Evolutionary conservation across 176 grass and related monocot genomes (phyloP).

Genomic region (Musa schizocarpa): DNA sequence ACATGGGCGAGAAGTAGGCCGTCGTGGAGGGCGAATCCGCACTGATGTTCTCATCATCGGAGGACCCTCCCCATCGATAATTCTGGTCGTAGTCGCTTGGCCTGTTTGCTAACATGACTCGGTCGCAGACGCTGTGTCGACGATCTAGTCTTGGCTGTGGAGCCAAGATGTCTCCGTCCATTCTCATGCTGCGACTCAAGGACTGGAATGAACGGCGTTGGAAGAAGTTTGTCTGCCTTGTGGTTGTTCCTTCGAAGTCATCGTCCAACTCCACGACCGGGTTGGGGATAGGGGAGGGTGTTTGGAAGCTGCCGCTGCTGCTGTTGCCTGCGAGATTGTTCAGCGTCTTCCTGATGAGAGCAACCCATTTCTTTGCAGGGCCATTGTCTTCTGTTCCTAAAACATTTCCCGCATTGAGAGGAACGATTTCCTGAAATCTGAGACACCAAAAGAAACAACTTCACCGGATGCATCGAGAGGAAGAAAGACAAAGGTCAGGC

Average conservation of each 20-base stretch:
- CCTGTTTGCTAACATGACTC: conserved; percentile 64
- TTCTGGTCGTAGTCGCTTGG: conserved; percentile 75
- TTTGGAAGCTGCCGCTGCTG: conserved; percentile 63
- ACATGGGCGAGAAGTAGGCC: conserved; percentile 58
- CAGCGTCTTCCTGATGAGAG: conserved; percentile 69
- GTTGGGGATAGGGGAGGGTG: conserved; percentile 66
- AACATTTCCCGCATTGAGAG: conserved; percentile 89
- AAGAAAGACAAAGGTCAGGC: background rate
- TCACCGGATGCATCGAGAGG: background rate
- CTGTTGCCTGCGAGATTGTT: conserved; percentile 72
- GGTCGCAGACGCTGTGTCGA: conserved; percentile 78
- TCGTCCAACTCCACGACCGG: conserved; percentile 76
- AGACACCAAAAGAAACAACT: background rate
- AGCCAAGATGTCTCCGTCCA: conserved; percentile 66
- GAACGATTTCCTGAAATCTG: conserved; percentile 98
- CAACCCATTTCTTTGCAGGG: conserved; percentile 89
- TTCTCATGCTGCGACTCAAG: conserved; percentile 70
- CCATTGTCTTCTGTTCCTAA: conserved; percentile 97
- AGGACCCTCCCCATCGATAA: conserved; percentile 62
- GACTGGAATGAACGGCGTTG: conserved; percentile 83
- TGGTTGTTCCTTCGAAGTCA: conserved; percentile 70
- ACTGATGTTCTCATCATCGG: conserved; percentile 73
- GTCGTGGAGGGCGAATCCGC: conserved; percentile 75
- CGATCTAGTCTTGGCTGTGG: conserved; percentile 79
- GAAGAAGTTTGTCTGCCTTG: conserved; percentile 58